These are phyloP conservation scores for Metschnikowia baotianmanensis DNA, from an alignment of 805 yeast genomes.

Conservation along the genomic window DNA sequence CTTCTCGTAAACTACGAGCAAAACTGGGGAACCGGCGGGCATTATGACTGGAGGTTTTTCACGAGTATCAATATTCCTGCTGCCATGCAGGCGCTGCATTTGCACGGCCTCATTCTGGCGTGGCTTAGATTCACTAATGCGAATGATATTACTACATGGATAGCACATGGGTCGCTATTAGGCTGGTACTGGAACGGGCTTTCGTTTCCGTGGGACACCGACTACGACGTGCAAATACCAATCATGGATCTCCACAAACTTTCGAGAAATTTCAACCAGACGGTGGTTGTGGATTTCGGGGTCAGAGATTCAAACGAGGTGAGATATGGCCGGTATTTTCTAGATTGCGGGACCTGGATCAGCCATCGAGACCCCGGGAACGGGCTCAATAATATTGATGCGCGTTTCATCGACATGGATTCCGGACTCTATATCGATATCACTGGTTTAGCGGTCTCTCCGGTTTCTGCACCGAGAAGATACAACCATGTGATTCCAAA, in stretches of 20 bases:
- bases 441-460: constrained; percentile 52
- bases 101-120: constrained; percentile 24
- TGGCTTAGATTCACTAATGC: constrained; percentile 28
- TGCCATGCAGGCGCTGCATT: constrained; percentile 17
- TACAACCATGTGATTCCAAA: constrained; percentile 7
- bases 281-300: constrained; percentile 24
- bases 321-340: constrained; percentile 46
- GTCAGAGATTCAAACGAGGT: constrained; percentile 45
- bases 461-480: constrained; percentile 4
- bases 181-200: constrained; percentile 32
- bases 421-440: constrained; percentile 72
- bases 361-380: constrained; percentile 50
- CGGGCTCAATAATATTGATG: constrained; percentile 55
- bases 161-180: constrained; percentile 28
- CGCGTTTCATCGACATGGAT: constrained; percentile 70
- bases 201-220: constrained; percentile 30
- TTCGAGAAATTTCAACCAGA: constrained; percentile 22
- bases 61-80: constrained; percentile 18
- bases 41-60: constrained; percentile 31
- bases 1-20: constrained; percentile 11
- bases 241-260: constrained; percentile 24
- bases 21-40: constrained; percentile 21
- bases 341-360: constrained; percentile 44
- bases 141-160: constrained; percentile 26
- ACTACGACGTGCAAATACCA: constrained; percentile 30